Evolutionary conservation across 352 stramenopile species (phyloP), one percentile per base, ranked within the genome.

Genomic region (Phytophthora podocarpi): DNA sequence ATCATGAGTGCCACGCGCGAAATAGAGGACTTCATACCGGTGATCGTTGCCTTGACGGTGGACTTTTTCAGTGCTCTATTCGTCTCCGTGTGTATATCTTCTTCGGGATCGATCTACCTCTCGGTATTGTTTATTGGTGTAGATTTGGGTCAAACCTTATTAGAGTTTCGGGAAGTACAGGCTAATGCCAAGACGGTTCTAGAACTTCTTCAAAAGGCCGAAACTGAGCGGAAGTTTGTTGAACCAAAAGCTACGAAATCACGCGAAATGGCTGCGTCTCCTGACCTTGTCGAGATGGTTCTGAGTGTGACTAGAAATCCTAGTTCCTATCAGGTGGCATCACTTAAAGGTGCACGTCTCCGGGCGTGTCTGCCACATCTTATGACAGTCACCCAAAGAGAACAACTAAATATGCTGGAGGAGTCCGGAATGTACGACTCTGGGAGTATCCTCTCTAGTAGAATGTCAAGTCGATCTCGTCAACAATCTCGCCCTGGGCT

Each of bases 21-120:
- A 21, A 8, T 64, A 0, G 60, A 68, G 37, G 60, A 69, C 16
- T 69, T 59, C 15, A 15, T 64, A 3, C 60, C 60, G 16, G 31
- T 37, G 36, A 46, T 60, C 1, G 43, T 70, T 3, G 42, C 59
- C 13, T n/a, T 72, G 30, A 56, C 47, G 0, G 45, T 65, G 1
- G 64, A 72, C 21, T 40, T 72, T 20, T 72, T 72, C 15, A 58
- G 61, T 27, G 28, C 50, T 1, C 50, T 68, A 1, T 72, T 68
- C 28, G 35, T 68, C 2, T 60, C 46, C 4, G 64, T 69, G 3
- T 72, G 64, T 24, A 64, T 73, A 23, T 67, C 49, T 7, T 56
- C 45, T 32, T 57, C 64, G 2, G 41, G 28, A 13, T 65, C 58
- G 9, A 9, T 50, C 15, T 45, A 16, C 16, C 51, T 63, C 12